Evolutionary conservation across 441 rosid species (phyloP).

Genomic region (Erodium trifolium): DNA sequence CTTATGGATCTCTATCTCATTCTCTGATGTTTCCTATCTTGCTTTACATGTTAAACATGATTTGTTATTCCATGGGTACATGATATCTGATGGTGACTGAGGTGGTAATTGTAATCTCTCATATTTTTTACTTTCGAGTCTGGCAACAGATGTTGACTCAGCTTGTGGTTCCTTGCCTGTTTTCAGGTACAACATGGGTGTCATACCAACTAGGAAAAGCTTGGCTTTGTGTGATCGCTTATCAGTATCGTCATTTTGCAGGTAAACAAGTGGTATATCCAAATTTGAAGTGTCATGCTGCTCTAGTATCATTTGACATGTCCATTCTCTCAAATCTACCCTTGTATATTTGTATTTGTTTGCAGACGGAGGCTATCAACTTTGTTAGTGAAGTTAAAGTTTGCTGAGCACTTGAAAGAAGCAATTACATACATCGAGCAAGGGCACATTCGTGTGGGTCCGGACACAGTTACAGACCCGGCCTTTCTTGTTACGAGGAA

Average conservation of each 20-base stretch:
- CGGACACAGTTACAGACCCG: conserved; percentile 76
- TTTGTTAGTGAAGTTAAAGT: conserved; percentile 54
- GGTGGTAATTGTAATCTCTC: background rate
- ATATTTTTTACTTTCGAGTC: background rate
- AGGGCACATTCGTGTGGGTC: conserved; percentile 91
- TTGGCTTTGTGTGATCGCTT: conserved; percentile 69
- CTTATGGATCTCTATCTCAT: background rate
- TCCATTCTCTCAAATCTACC: background rate
- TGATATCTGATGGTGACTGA: background rate
- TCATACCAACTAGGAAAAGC: conserved; percentile 80
- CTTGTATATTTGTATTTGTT: background rate
- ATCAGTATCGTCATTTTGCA: conserved; percentile 73
- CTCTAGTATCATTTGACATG: background rate
- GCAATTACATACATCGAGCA: conserved; percentile 89
- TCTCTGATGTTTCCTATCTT: background rate
- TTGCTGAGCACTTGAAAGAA: conserved; percentile 81
- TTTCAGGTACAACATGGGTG: conserved; percentile 89
- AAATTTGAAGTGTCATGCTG: background rate
- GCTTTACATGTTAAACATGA: background rate
- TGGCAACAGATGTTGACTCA: conserved; percentile 10
- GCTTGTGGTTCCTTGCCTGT: conserved; percentile 11
- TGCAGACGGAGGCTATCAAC: conserved; percentile 76
- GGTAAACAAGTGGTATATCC: conserved; percentile 33
- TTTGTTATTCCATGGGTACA: no score
- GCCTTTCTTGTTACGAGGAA: conserved; percentile 82